These are phyloP conservation scores for Serendipita sp. DNA, from an alignment of 768 basidiomycete genomes.

Conservation along the genomic window DNA sequence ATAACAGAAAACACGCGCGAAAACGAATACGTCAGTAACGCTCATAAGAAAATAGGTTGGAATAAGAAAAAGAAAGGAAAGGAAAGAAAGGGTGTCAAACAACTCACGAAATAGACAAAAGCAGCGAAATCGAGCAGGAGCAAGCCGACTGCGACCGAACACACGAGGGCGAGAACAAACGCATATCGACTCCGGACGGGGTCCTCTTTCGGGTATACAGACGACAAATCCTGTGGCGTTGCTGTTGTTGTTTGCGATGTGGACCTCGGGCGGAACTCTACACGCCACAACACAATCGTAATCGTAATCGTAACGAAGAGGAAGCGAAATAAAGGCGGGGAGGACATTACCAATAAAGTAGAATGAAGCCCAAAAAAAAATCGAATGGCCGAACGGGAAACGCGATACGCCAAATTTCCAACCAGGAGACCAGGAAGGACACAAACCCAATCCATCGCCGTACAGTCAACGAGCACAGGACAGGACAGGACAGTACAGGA, in stretches of 20 bases:
- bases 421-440: too few relatives aligned
- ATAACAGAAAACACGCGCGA: neutral
- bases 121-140: neutral
- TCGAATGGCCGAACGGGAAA: neutral
- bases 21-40: neutral
- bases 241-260: too few relatives aligned
- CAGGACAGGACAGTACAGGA: too few relatives aligned
- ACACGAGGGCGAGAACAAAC: neutral
- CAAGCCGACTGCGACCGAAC: neutral
- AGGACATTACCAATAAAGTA: neutral
- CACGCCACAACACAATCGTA: too few relatives aligned
- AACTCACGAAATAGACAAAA: constrained; percentile 1
- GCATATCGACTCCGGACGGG: neutral
- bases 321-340: neutral
- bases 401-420: too few relatives aligned
- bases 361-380: neutral
- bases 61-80: neutral
- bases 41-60: neutral
- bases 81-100: neutral
- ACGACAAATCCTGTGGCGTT: too few relatives aligned
- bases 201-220: neutral
- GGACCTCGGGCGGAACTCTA: too few relatives aligned
- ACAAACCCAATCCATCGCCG: too few relatives aligned
- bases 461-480: too few relatives aligned
- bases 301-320: neutral